Evolutionary conservation across 257 asterid genomes (phyloP).

Genomic region (Petrea volubilis): DNA sequence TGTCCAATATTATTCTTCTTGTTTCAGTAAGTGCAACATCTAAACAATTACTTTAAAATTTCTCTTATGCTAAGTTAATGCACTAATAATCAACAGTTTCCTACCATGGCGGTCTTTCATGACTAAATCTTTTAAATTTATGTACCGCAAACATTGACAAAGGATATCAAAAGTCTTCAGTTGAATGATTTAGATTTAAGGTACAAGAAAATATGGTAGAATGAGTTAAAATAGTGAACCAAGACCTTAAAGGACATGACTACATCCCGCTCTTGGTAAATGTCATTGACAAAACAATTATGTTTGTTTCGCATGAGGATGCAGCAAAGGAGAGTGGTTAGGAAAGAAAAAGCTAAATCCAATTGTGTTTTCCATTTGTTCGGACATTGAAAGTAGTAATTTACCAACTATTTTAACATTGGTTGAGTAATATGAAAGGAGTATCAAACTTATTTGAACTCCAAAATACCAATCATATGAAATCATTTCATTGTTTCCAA

Average conservation of each 20-base stretch:
- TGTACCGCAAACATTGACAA: neutral
- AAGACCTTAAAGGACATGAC: neutral
- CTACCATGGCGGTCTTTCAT: neutral
- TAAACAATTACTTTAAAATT: neutral
- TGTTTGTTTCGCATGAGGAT: neutral
- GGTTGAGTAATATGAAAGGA: neutral
- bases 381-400: neutral
- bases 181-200: neutral
- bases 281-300: neutral
- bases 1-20: neutral
- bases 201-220: neutral
- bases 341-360: neutral
- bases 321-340: neutral
- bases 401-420: neutral
- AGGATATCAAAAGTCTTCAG: neutral
- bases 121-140: neutral
- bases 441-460: neutral
- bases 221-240: neutral
- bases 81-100: neutral
- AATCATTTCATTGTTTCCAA: neutral
- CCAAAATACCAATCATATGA: neutral
- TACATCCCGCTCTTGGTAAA: neutral
- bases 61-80: neutral
- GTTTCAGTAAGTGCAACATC: neutral
- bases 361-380: slow-evolving; percentile 3